Base-by-base conservation (phyloP, 2,329 filamentous ascomycete genomes). In the Westerdykella ornata region DNA sequence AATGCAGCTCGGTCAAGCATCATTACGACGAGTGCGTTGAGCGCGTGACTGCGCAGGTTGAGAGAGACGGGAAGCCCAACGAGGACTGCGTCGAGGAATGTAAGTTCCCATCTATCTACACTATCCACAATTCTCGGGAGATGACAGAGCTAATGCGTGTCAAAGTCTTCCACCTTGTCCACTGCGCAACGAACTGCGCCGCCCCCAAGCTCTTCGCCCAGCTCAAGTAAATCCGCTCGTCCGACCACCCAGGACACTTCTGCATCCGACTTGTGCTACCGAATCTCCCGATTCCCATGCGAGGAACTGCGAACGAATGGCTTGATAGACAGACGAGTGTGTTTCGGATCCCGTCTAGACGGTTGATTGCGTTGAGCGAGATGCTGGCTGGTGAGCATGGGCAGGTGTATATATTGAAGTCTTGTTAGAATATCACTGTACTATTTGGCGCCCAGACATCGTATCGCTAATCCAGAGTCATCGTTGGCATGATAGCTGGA, bases 81-180 rank as follows among this genome's bases (percentile, higher is more conserved):
- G 92, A 98, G 79, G 89, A 97, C 75, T 98, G 92, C 63, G 88
- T 97, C 56, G 92, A 98, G 77, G 92, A 98, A 77, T 98, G 92
- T 97, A 84, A 72, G 89, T 81, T 37, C 14, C 11, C 13, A 5
- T 4, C 17, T 18, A 15, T 8, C 13, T 11, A n/a, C 12, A 16
- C 31, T 19, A 14, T 29, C 15, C 15, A 20, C 31, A 16, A 18
- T 31, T 32, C 22, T 26, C 12, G 8, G 8, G 22, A 26, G 22
- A 26, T 26, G 22, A 11, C 8, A 26, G 12, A 19, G 3, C 16
- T 57, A 38, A 54, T 41, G n/a, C 7, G 11, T 3, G 1, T 11
- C 4, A 12, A 58, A 96, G 90, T 96, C 78, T 98, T 98, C 85
- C 90, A 98, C 73, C 86, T 98, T 60, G 83, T 86, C 60, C 92